A percentile compares a stretch with the other conserved stretches of the same genome.
phyloP scores from a whole-genome alignment of 176 grass and related monocot genomes.

The Zoysia japonica region DNA sequence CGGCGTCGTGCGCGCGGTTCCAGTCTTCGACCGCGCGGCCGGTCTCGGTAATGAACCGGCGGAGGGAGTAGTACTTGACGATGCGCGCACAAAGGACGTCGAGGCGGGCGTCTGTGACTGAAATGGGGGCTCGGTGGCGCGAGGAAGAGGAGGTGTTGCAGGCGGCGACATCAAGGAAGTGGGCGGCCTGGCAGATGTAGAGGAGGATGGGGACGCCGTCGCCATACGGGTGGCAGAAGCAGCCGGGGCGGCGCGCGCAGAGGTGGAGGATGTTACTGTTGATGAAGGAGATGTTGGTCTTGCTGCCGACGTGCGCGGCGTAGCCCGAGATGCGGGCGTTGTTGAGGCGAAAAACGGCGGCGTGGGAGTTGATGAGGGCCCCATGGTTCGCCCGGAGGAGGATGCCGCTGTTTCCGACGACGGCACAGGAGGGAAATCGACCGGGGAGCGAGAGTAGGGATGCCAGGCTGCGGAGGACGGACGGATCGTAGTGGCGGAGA shows the following conservation, averaged over 20 bases:
- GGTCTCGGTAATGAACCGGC: conserved; percentile 64
- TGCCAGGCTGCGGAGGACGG: conserved; percentile 54
- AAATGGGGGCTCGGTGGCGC: conserved; percentile 50
- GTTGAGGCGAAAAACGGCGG: conserved; percentile 85
- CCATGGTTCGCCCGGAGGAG: conserved; percentile 66
- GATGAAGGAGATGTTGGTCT: conserved; percentile 82
- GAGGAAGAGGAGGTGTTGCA: conserved; percentile 62
- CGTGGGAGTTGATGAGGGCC: conserved; percentile 75
- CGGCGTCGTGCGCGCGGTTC: conserved; percentile 51
- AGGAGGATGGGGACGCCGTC: conserved; percentile 68
- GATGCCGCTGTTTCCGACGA: conserved; percentile 94
- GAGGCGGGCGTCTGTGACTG: conserved; percentile 75
- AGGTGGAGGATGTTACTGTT: conserved; percentile 96
- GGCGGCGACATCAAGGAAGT: conserved; percentile 79
- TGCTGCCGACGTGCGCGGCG: conserved; percentile 59
- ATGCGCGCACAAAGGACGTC: conserved; percentile 81
- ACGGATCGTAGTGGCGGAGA: conserved; percentile 64
- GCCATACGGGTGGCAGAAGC: conserved; percentile 95
- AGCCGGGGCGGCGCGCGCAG: conserved; percentile 59
- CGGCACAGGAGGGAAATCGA: conserved; percentile 69
- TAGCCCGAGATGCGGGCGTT: conserved; percentile 72
- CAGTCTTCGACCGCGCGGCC: conserved; percentile 58
- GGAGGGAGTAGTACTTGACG: conserved; percentile 91
- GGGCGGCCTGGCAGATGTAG: conserved; percentile 86
- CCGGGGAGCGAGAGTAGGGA: conserved; percentile 25